phyloP scores from a whole-genome alignment of 495 filamentous ascomycete species.

The Niebla homalea region DNA sequence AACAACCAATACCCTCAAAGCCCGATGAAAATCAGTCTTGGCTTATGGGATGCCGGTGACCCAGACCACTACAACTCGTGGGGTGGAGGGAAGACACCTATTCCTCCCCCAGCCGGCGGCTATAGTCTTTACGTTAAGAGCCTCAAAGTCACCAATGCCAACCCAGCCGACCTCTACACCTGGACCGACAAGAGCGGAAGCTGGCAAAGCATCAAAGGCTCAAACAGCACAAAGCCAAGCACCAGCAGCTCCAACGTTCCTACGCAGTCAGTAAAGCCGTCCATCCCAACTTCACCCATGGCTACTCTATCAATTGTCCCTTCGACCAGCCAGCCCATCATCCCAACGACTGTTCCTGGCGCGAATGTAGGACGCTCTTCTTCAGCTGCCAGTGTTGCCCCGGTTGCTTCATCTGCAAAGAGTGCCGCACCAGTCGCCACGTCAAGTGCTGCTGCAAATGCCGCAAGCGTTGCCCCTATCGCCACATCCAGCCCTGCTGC shows the following conservation, averaged over 20 bases:
- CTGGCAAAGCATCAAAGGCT: constrained; percentile 25
- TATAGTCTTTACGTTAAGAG: constrained; percentile 56
- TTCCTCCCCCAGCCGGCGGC: constrained; percentile 39
- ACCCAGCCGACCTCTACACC: constrained; percentile 25
- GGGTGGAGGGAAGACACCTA: constrained; percentile 20
- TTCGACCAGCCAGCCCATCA: too few species aligned
- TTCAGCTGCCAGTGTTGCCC: background rate
- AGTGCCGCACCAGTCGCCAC: background rate
- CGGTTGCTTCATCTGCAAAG: background rate
- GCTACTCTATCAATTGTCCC: too few species aligned
- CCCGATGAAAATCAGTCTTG: constrained; percentile 71
- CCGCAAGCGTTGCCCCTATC: background rate
- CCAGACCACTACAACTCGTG: constrained; percentile 35
- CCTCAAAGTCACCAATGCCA: constrained; percentile 26
- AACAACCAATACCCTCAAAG: constrained; percentile 78
- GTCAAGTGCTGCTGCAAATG: background rate
- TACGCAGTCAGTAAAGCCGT: background rate
- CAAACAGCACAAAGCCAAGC: constrained; percentile 2
- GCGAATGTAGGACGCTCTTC: background rate
- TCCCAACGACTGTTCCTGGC: too few species aligned
- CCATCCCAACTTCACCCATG: background rate
- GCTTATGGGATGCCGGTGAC: constrained; percentile 75
- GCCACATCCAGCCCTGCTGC: background rate
- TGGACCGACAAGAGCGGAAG: constrained; percentile 27
- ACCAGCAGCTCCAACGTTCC: background rate